Evolutionary conservation across 176 grass and related monocot species (phyloP), one percentile per base, ranked within the genome.

Genomic region (Triticum aestivum): DNA sequence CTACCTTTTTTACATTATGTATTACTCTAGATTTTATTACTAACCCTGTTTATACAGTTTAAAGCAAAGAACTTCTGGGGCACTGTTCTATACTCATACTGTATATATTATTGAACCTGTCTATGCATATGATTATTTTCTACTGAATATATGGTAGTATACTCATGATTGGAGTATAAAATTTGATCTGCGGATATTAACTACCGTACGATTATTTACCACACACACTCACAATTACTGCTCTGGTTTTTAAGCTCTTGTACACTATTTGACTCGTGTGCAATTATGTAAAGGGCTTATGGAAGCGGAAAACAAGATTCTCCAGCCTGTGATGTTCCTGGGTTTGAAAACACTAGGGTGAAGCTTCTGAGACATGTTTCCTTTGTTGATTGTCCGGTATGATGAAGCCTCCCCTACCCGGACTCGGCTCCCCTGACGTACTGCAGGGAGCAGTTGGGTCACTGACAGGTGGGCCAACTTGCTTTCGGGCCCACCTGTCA

Each of bases 371-470:
- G 95, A 81, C 93, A 95, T 79, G 95, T 98, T 86, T 98, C 91
- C 20, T 98, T 98, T 87, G 95, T 98, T 39, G 95, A 98, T 78
- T 98, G 95, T 70, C 93, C 95, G 79, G 93, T 98, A 93, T 66
- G 71, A 52, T 69, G 8, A 75, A 84, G 45, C 41, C 9, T 38
- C 0, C 29, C n/a, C 30, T 51, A 8, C 47, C 51, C 39, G n/a
- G n/a, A n/a, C n/a, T n/a, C n/a, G n/a, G n/a, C n/a, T n/a, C n/a
- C n/a, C n/a, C n/a, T n/a, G n/a, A n/a, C n/a, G n/a, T n/a, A n/a
- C n/a, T n/a, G n/a, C n/a, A n/a, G n/a, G n/a, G n/a, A n/a, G n/a
- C n/a, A n/a, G n/a, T n/a, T n/a, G n/a, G n/a, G n/a, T n/a, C n/a
- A n/a, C n/a, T n/a, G n/a, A n/a, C n/a, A n/a, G n/a, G n/a, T n/a